phyloP scores from a whole-genome alignment of 2,329 filamentous ascomycete genomes.

The Sporothrix inflata region DNA sequence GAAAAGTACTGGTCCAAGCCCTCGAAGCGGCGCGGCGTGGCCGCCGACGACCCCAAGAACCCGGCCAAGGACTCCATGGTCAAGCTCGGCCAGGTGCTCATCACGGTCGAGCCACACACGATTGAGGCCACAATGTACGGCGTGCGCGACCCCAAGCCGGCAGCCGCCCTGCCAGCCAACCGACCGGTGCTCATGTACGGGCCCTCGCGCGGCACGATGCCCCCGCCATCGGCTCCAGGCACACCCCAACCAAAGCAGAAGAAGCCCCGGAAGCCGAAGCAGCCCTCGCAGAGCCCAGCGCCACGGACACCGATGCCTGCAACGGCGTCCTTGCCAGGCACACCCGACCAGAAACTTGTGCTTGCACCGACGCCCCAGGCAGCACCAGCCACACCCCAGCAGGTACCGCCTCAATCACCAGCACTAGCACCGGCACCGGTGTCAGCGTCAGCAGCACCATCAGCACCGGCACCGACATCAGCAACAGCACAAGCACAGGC shows the following conservation, averaged over 20 bases:
- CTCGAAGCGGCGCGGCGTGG: slow-evolving; percentile 66
- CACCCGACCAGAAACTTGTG: slow-evolving; percentile 21
- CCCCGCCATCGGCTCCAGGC: slow-evolving; percentile 42
- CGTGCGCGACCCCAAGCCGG: slow-evolving; percentile 66
- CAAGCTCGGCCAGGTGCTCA: slow-evolving; percentile 71
- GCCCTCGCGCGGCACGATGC: slow-evolving; percentile 65
- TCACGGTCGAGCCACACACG: slow-evolving; percentile 79
- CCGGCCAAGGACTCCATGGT: slow-evolving; percentile 72
- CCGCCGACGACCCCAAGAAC: slow-evolving; percentile 67
- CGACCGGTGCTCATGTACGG: slow-evolving; percentile 69
- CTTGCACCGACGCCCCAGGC: not conserved
- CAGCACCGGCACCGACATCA: not conserved
- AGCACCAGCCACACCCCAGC: slow-evolving; percentile 16
- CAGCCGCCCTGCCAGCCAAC: slow-evolving; percentile 46
- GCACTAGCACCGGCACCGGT: not conserved
- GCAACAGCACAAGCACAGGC: slow-evolving; percentile 19
- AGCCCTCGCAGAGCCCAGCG: slow-evolving; percentile 34
- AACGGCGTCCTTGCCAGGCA: slow-evolving; percentile 27
- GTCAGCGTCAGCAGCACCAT: not conserved
- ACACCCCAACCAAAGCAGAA: slow-evolving; percentile 39
- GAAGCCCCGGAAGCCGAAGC: slow-evolving; percentile 36
- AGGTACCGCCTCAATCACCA: not conserved
- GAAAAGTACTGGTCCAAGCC: slow-evolving; percentile 80
- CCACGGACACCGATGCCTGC: slow-evolving; percentile 35
- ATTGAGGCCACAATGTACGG: slow-evolving; percentile 76